Conservation (phyloP, 2,329 filamentous ascomycete species). For the Tolypocladium tropicale region DNA sequence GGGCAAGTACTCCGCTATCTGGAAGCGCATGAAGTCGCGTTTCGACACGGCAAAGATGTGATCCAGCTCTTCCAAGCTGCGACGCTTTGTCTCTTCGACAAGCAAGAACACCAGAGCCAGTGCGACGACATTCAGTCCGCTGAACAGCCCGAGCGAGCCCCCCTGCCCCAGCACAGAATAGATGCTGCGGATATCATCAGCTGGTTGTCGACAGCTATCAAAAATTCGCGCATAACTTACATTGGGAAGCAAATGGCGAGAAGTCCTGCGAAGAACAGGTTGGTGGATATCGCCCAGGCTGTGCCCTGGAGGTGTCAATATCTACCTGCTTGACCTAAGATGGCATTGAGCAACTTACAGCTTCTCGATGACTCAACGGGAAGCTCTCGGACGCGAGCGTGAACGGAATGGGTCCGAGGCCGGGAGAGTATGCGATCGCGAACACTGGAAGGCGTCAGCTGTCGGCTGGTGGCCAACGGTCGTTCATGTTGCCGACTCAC, state of each 20-base stretch:
- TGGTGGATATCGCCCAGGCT: slow-evolving; percentile 35
- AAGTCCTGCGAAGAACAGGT: slow-evolving; percentile 35
- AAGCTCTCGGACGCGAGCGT: slow-evolving; percentile 41
- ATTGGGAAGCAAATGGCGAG: slow-evolving; percentile 31
- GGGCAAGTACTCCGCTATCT: slow-evolving; percentile 22
- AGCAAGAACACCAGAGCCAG: slow-evolving; percentile 34
- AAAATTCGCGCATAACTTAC: slow-evolving; percentile 1
- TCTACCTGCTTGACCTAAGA: neutral
- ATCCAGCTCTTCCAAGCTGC: slow-evolving; percentile 29
- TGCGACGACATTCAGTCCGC: slow-evolving; percentile 34
- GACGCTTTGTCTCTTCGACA: slow-evolving; percentile 30
- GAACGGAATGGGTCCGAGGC: slow-evolving; percentile 35
- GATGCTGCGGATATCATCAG: slow-evolving; percentile 6
- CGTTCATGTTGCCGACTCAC: slow-evolving; percentile 6
- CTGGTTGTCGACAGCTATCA: neutral
- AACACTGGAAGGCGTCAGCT: slow-evolving; percentile 18
- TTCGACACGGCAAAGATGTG: slow-evolving; percentile 27
- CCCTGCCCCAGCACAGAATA: slow-evolving; percentile 13
- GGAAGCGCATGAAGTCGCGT: slow-evolving; percentile 25
- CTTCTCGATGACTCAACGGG: slow-evolving; percentile 36
- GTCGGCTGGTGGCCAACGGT: neutral
- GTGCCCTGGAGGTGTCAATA: slow-evolving; percentile 23
- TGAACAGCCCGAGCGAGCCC: slow-evolving; percentile 33
- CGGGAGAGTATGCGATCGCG: slow-evolving; percentile 30
- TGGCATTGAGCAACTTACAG: slow-evolving; percentile 12